A percentile compares a stretch with the other conserved stretches of the same genome.
phyloP scores from a whole-genome alignment of 805 yeast species.

The Wickerhamomyces canadensis region DNA sequence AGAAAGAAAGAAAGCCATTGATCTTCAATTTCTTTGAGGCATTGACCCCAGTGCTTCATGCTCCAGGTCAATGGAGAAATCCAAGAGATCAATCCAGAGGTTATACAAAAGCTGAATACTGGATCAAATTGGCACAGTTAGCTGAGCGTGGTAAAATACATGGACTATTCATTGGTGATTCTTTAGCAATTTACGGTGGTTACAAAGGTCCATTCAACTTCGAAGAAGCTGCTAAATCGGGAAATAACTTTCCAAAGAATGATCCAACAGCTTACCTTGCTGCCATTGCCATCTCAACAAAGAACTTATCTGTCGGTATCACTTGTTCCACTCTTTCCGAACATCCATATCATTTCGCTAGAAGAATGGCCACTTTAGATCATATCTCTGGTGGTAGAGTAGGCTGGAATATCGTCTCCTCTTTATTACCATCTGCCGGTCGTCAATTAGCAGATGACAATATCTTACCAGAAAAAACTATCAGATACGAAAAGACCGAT shows the following conservation, averaged over 20 bases:
- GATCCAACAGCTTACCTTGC: conserved; percentile 1
- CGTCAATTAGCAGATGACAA: neutral
- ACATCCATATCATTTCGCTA: conserved; percentile 1
- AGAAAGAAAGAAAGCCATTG: neutral
- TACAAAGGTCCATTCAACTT: conserved; percentile 1
- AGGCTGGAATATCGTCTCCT: conserved; percentile 1
- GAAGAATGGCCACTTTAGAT: conserved; percentile 1
- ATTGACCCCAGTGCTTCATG: conserved; percentile 1
- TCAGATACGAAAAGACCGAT: conserved; percentile 1
- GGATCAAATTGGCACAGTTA: neutral
- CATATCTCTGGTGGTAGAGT: conserved; percentile 1
- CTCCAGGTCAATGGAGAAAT: conserved; percentile 2
- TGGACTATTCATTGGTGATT: neutral
- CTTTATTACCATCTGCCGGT: neutral
- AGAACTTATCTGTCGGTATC: neutral
- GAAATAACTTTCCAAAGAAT: conserved; percentile 1
- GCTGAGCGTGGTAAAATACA: conserved; percentile 1
- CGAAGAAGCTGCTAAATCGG: conserved; percentile 1
- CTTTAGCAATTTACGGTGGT: conserved; percentile 1
- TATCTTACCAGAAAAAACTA: neutral
- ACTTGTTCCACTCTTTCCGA: neutral
- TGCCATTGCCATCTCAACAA: conserved; percentile 1
- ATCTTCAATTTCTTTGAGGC: neutral
- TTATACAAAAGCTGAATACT: conserved; percentile 1
- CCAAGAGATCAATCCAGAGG: conserved; percentile 1